Evolutionary conservation across 2,329 filamentous ascomycete genomes (phyloP).

Genomic region (Calonectria hongkongensis): DNA sequence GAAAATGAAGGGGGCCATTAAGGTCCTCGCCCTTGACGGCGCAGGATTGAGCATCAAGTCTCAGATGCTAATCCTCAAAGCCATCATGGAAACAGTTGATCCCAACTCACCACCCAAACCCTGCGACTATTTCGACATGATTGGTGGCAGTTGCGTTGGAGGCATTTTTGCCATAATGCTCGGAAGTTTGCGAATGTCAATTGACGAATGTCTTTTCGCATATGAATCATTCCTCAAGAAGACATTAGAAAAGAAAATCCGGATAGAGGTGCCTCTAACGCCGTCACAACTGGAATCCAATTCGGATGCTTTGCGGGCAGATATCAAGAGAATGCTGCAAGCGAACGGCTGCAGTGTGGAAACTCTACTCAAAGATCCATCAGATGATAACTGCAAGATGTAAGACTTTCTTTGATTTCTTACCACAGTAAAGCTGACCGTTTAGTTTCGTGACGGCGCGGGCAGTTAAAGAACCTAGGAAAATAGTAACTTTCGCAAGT

Average conservation of each 20-base stretch:
- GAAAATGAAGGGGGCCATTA: not conserved
- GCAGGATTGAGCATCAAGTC: slow-evolving; percentile 61
- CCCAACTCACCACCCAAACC: slow-evolving; percentile 54
- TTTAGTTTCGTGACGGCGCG: slow-evolving; percentile 56
- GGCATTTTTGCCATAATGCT: slow-evolving; percentile 66
- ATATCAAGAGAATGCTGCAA: slow-evolving; percentile 12
- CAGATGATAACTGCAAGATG: slow-evolving; percentile 1
- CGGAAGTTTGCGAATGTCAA: slow-evolving; percentile 61
- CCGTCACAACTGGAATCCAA: not conserved
- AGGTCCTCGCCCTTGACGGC: slow-evolving; percentile 56
- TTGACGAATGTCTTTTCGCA: slow-evolving; percentile 54
- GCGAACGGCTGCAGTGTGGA: not conserved
- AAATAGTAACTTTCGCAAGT: not conserved
- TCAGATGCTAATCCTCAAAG: slow-evolving; percentile 57
- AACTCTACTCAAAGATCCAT: not conserved
- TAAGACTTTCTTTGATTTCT: not conserved
- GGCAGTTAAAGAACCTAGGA: too few species aligned
- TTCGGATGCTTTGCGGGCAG: not conserved
- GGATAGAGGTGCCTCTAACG: not conserved
- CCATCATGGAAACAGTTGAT: slow-evolving; percentile 56
- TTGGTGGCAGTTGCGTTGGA: slow-evolving; percentile 60
- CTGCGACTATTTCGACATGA: slow-evolving; percentile 63
- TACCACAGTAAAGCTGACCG: not conserved
- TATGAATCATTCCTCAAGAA: not conserved
- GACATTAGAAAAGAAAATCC: not conserved